These are phyloP conservation scores for Aspergillus sclerotialis DNA, from an alignment of 2,329 filamentous ascomycete genomes.

Conservation along the genomic window DNA sequence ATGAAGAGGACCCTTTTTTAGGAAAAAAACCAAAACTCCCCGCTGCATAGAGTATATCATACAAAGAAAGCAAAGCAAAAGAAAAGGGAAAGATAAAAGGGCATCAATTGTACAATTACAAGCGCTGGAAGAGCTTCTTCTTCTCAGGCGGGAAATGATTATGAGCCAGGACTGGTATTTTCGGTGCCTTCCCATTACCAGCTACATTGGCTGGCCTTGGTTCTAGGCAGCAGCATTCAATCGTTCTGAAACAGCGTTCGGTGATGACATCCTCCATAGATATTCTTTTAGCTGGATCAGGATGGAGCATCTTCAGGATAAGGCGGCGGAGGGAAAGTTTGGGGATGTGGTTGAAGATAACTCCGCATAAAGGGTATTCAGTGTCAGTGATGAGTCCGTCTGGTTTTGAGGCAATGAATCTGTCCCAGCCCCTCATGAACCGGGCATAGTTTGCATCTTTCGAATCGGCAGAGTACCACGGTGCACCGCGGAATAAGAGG, in stretches of 20 bases:
- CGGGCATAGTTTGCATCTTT: constrained; percentile 55
- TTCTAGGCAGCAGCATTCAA: constrained; percentile 74
- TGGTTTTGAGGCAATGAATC: constrained; percentile 55
- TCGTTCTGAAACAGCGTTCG: constrained; percentile 64
- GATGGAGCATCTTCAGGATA: constrained; percentile 75
- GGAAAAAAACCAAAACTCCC: too few species aligned
- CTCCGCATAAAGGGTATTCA: constrained; percentile 59
- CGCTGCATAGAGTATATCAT: too few species aligned
- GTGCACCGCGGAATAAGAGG: constrained; percentile 62
- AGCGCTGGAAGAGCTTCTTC: constrained; percentile 18
- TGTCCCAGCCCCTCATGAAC: constrained; percentile 61
- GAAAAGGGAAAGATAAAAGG: too few species aligned
- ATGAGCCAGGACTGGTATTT: too few species aligned
- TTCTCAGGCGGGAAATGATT: constrained; percentile 25
- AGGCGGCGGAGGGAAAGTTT: constrained; percentile 53
- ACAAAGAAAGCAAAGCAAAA: too few species aligned
- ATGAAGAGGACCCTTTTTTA: too few species aligned
- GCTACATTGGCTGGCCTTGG: constrained; percentile 13
- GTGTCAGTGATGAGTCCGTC: constrained; percentile 48
- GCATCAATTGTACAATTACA: too few species aligned
- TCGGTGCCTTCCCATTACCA: constrained; percentile 19
- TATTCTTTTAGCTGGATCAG: constrained; percentile 64
- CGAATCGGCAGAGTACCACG: constrained; percentile 65
- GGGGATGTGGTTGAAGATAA: constrained; percentile 55
- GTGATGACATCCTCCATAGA: constrained; percentile 62